Evolutionary conservation across 108 stramenopile species (phyloP), one percentile per base, ranked within the genome.

Genomic region (Cafeteria roenbergensis): DNA sequence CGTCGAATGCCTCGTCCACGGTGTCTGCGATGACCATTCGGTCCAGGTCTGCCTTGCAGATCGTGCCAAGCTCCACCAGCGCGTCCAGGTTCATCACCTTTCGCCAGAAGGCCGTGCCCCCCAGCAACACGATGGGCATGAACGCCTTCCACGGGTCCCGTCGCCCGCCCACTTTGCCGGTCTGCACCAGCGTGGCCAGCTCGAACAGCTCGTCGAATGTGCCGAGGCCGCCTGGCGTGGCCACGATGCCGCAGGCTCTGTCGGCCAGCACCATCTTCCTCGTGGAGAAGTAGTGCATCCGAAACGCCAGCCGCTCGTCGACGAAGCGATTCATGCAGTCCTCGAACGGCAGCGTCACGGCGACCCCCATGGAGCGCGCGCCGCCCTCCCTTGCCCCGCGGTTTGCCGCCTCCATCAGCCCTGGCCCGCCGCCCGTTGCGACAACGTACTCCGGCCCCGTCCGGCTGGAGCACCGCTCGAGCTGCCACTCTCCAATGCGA

Each of bases 391-490:
- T n/a, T 42, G 62, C 69, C 4, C 77, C 78, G 68, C 60, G 66
- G 62, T 77, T 78, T 17, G 78, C 75, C 21, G 78, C 77, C 64
- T 78, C 77, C 77, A 78, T 78, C 74, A 78, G 72, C 0, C 77
- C 77, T 0, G 77, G 77, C 0, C 77, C 77, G 2, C 77, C 77
- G 1, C 77, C 77, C 20, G 77, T 78, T 24, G 63, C 64, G 34
- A 78, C 73, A 30, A 65, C 62, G 20, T 74, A 34, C 17, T 6
- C 4, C 50, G 50, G 28, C 17, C 28, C 26, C 20, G 29, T 17
- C 52, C 27, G 22, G 22, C 2, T 3, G 34, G 6, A 24, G 17
- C 22, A 17, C 17, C 52, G 51, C 22, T n/a, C 31, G 37, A 51
- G 20, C 17, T 28, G 17, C 65, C 71, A 66, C 12, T 32, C 56